Base-by-base conservation (phyloP, 1,139 yeast genomes). In the Sugiyamaella novakii region DNA sequence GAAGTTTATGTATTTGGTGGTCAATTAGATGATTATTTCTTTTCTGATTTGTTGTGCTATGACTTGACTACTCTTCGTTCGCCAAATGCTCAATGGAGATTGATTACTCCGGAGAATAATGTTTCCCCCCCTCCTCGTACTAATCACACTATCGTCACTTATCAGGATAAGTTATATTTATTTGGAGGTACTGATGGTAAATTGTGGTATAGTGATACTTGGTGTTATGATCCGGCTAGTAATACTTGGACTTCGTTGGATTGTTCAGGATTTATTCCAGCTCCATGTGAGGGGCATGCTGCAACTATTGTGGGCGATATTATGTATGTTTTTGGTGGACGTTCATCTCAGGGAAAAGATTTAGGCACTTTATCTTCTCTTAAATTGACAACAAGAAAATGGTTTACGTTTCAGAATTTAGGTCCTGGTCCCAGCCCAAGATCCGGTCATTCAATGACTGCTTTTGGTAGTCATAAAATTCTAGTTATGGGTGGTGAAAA, bases 101-200 rank as follows among this genome's bases (percentile, higher is more conserved):
- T 80, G 59, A 77, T 89, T 31, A 77, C 76, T 40, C 84, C 92
- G 1, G 60, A 64, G 42, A 46, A 35, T 17, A 37, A 34, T 15
- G 71, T 74, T 59, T 65, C 65, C 17, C 79, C 80, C 51, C 96
- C 98, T 5, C 89, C 95, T 2, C 75, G 95, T 59, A 84, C 98
- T 1, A 91, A 91, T 67, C 98, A 92, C 69, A 78, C 96, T 6
- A 87, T 91, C 84, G 80, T 85, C 18, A 79, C 94, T 1, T 84
- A 78, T 69, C 84, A 85, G 55, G 83, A 85, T 63, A 84, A 85
- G 64, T 73, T 92, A 51, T 92, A 85, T 73, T 73, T 92, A n/a
- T 96, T 95, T 62, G 99, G 98, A 51, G 96, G 95, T 49, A 86
- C 91, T 50, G 88, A 88, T 59, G 87, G 91, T 51, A 82, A 78